Evolutionary conservation across 768 basidiomycete species (phyloP).

Genomic region (Scleroderma citrinum): DNA sequence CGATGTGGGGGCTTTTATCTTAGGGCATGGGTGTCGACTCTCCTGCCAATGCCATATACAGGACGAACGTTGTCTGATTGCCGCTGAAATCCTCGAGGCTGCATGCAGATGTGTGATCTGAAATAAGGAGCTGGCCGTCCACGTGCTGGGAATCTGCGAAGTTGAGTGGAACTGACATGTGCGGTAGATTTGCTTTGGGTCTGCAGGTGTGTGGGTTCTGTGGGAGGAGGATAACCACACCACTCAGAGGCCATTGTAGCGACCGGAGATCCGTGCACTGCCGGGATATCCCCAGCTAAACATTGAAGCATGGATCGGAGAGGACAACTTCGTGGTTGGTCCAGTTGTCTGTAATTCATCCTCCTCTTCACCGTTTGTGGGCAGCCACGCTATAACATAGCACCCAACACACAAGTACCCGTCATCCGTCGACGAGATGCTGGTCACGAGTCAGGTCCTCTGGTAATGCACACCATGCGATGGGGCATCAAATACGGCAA

Average conservation of each 20-base stretch:
- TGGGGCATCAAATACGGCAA: constrained; percentile 84
- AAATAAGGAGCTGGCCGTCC: too few species aligned
- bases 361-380: not conserved
- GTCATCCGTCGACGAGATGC: constrained; percentile 50
- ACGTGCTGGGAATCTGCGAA: too few species aligned
- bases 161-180: too few species aligned
- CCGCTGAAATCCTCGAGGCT: too few species aligned
- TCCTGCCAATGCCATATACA: too few species aligned
- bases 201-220: too few species aligned
- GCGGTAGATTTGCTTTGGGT: constrained; percentile 44
- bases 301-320: constrained; percentile 54
- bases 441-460: constrained; percentile 10
- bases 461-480: constrained; percentile 75
- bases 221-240: too few species aligned
- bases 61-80: too few species aligned
- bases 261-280: constrained; percentile 27
- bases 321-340: constrained; percentile 47
- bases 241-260: constrained; percentile 9
- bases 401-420: constrained; percentile 73
- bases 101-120: too few species aligned
- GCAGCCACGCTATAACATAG: constrained; percentile 69
- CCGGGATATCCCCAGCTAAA: constrained; percentile 38
- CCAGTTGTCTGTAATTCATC: not conserved
- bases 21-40: too few species aligned
- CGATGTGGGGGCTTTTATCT: too few species aligned